Evolutionary conservation across 257 asterid species (phyloP).

Genomic region (Solanum appendiculatum): DNA sequence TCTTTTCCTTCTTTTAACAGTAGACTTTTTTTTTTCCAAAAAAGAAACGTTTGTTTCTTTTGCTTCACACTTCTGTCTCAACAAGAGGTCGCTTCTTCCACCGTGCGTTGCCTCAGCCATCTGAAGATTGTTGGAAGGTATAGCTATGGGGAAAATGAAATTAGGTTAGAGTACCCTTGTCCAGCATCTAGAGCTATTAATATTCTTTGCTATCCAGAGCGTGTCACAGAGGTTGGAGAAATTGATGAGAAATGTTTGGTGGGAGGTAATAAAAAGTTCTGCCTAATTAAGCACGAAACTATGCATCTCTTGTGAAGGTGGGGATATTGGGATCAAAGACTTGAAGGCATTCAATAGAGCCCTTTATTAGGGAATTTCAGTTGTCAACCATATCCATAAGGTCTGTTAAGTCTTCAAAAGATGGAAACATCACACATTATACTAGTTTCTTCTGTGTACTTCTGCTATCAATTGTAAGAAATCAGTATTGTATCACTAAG

Average conservation of each 20-base stretch:
- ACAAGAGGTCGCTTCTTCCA: neutral
- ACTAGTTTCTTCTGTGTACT: neutral
- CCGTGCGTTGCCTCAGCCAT: neutral
- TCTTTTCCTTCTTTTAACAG: neutral
- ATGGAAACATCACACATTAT: neutral
- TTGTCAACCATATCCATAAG: neutral
- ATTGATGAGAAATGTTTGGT: neutral
- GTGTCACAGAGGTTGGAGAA: neutral
- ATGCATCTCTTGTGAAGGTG: neutral
- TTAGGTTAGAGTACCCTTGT: neutral
- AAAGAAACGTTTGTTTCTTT: neutral
- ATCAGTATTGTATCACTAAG: neutral
- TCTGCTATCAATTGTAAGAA: neutral
- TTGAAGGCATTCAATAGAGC: neutral
- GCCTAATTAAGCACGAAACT: neutral
- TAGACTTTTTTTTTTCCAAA: neutral
- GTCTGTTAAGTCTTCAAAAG: neutral
- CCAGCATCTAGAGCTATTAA: neutral
- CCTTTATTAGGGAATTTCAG: neutral
- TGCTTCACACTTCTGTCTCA: neutral
- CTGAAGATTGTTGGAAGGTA: neutral
- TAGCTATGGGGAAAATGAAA: neutral
- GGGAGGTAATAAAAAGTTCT: neutral
- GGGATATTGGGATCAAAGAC: neutral
- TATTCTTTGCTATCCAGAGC: neutral